Evolutionary conservation across 2,329 filamentous ascomycete species (phyloP), one percentile per base, ranked within the genome.

Genomic region (Penicillium hordei): DNA sequence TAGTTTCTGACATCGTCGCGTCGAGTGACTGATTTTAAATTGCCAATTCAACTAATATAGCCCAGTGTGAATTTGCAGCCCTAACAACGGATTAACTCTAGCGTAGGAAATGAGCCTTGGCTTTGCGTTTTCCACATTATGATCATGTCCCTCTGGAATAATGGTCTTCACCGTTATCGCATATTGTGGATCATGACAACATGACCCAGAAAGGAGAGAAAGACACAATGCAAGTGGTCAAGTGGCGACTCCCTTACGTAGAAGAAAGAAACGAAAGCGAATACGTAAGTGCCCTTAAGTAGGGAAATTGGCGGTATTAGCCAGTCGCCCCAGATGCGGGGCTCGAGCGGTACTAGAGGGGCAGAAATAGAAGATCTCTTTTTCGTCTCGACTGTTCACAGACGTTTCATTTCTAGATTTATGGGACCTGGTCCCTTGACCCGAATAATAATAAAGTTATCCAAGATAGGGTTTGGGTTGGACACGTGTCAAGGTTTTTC

Each of bases 401-500:
- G 52, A 43, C 23, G 36, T 49, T 49, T 38, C n/a, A 29, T 38
- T 50, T 19, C 40, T 31, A 23, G 19, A 29, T 17, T 42, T 9
- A 44, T 33, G 43, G 40, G 40, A 17, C 25, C 34, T 55, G 42
- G 54, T 48, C 48, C 49, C 48, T 57, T 42, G 34, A 34, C n/a
- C 55, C 34, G 2, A 25, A 38, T 12, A 38, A 50, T 55, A 29
- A 46, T 56, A 45, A 34, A 45, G 54, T 57, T 52, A 42, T 12
- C 21, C 34, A 29, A 23, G 4, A 23, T 57, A 57, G 55, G 55
- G 55, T 53, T 52, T 48, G 34, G 34, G 34, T 43, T 53, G 43
- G 49, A 48, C 55, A 57, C 55, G 55, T 57, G 55, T 53, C 55
- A 36, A 42, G 27, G 43, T 23, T 42, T 46, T 38, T 13, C 31